Evolutionary conservation across 345 rosid species (phyloP).

Genomic region (Ailanthus altissimus): DNA sequence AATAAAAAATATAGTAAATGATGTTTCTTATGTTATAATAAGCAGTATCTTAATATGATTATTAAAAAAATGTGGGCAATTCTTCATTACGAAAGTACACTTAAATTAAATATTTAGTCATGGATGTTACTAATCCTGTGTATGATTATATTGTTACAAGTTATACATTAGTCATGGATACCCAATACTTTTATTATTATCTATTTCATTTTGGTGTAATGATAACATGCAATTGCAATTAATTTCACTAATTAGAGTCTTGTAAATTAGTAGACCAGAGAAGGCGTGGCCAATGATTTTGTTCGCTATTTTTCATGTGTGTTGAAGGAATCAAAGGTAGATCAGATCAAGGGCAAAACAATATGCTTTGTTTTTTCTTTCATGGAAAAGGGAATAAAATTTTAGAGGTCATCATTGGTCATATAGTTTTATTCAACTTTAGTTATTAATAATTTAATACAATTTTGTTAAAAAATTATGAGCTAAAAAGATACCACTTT

Average conservation of each 20-base stretch:
- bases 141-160: too few species aligned
- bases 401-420: background rate
- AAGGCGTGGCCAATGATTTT: background rate
- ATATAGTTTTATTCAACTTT: background rate
- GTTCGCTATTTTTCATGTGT: background rate
- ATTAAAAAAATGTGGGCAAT: too few species aligned
- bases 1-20: too few species aligned
- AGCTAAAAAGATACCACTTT: background rate
- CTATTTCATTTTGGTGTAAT: background rate
- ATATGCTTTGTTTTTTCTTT: background rate
- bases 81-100: too few species aligned
- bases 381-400: constrained; percentile 1
- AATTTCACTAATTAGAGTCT: background rate
- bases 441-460: background rate
- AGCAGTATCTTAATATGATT: too few species aligned
- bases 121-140: too few species aligned
- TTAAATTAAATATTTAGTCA: too few species aligned
- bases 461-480: background rate
- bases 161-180: too few species aligned
- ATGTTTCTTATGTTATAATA: too few species aligned
- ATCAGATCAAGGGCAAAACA: constrained; percentile 22
- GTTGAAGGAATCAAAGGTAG: constrained; percentile 31
- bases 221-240: background rate
- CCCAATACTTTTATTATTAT: too few species aligned
- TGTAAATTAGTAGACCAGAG: constrained; percentile 15